A percentile compares a stretch with the other conserved stretches of the same genome.
Evolutionary conservation across 2,329 filamentous ascomycete genomes (phyloP).

Genomic region (Beauveria brongniartii): DNA sequence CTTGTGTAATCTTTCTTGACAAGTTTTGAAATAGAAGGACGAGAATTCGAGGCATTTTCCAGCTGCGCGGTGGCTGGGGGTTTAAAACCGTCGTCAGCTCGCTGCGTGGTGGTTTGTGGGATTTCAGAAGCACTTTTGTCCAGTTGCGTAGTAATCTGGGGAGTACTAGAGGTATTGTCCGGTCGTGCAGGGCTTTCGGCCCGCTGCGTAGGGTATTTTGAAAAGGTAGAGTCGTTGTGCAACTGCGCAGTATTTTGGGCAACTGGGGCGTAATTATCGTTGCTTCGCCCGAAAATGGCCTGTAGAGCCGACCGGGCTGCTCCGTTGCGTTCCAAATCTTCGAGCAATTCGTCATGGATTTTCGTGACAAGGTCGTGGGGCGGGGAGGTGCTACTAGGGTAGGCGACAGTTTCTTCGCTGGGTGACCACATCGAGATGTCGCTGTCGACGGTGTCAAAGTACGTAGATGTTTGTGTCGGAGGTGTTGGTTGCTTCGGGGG

Average conservation of each 20-base stretch:
- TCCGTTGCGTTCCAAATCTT: not conserved
- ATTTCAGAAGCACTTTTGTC: not conserved
- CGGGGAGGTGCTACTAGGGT: not conserved
- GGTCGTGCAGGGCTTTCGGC: too few species aligned
- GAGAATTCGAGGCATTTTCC: not conserved
- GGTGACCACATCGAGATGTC: not conserved
- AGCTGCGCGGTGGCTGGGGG: not conserved
- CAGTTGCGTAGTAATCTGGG: too few species aligned
- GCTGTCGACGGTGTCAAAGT: not conserved
- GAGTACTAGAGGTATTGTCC: not conserved
- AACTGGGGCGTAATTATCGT: not conserved
- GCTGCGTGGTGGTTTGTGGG: not conserved
- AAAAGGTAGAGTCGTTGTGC: not conserved
- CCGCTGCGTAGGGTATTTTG: not conserved
- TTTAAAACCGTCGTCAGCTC: not conserved
- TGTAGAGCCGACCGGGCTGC: not conserved
- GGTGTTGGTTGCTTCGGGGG: not conserved
- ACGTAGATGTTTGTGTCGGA: not conserved
- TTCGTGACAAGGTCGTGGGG: not conserved
- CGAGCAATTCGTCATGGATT: not conserved
- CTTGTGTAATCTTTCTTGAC: not conserved
- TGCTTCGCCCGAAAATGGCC: not conserved
- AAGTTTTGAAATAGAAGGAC: not conserved
- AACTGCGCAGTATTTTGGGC: not conserved
- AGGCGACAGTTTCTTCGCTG: constrained; percentile 1